Evolutionary conservation across 1,284 basidiomycete species (phyloP).

Genomic region (Coniophora puteana): DNA sequence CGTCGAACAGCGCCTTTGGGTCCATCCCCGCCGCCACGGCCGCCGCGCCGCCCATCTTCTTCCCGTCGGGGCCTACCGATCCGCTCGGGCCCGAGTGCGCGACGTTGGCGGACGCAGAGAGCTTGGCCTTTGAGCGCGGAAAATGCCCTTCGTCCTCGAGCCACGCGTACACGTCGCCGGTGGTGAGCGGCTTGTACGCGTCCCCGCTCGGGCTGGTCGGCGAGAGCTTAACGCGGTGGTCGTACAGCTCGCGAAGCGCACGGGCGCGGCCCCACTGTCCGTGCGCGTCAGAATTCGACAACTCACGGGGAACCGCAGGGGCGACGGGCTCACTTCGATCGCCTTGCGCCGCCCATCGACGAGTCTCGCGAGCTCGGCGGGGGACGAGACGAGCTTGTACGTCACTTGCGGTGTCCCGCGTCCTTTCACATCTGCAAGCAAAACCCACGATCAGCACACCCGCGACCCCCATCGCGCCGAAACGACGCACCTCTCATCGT

Average conservation of each 20-base stretch:
- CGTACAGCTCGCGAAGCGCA: constrained; percentile 48
- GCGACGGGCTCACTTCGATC: constrained; percentile 52
- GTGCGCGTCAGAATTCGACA: constrained; percentile 5
- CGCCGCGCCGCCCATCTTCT: constrained; percentile 23
- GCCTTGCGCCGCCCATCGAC: constrained; percentile 62
- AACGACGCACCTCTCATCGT: constrained; percentile 47
- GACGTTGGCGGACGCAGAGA: neutral
- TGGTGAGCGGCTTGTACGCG: constrained; percentile 35
- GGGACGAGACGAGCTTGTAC: constrained; percentile 49
- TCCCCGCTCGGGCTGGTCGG: constrained; percentile 16
- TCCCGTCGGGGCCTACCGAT: neutral
- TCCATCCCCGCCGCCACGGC: constrained; percentile 19
- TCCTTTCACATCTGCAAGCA: constrained; percentile 35
- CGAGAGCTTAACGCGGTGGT: constrained; percentile 23
- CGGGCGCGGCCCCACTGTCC: constrained; percentile 60
- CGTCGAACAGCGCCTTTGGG: constrained; percentile 17
- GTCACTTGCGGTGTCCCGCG: constrained; percentile 36
- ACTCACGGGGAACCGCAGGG: too few relatives aligned
- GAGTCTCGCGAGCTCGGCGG: constrained; percentile 42
- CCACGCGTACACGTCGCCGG: constrained; percentile 58
- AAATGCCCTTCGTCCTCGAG: constrained; percentile 51
- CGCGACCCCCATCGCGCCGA: neutral
- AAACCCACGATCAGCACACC: constrained; percentile 1
- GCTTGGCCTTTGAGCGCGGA: constrained; percentile 24
- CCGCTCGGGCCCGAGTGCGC: neutral